Evolutionary conservation across 2,329 filamentous ascomycete genomes (phyloP).

Genomic region (Stylonectria norvegica): DNA sequence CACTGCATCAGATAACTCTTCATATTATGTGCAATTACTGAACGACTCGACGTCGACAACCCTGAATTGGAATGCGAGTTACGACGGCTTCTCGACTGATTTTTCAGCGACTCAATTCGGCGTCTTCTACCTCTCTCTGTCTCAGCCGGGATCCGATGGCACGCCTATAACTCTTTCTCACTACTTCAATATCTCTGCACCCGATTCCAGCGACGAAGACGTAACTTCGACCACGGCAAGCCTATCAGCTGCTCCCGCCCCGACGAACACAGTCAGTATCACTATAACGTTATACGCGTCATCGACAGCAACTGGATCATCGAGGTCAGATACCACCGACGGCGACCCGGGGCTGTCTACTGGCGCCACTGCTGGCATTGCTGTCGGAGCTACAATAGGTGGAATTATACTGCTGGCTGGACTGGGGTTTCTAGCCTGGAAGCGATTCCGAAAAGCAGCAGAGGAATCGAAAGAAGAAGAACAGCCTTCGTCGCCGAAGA

Average conservation of each 20-base stretch:
- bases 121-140: not conserved
- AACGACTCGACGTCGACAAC: not conserved
- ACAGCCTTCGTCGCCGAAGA: too few species aligned
- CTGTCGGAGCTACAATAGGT: conserved; percentile 21
- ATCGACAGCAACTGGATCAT: not conserved
- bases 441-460: conserved; percentile 10
- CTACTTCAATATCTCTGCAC: conserved; percentile 1
- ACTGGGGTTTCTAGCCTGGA: conserved; percentile 23
- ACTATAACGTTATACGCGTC: not conserved
- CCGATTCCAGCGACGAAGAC: not conserved
- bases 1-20: not conserved
- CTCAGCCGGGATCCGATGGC: not conserved
- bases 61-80: not conserved
- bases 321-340: not conserved
- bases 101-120: not conserved
- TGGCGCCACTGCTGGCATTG: conserved; percentile 25
- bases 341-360: conserved; percentile 12
- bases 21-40: not conserved
- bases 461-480: too few species aligned
- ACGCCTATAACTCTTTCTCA: not conserved
- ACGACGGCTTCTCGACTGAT: not conserved
- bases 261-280: too few species aligned
- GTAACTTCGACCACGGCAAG: too few species aligned
- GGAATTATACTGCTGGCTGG: conserved; percentile 16
- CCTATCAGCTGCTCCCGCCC: too few species aligned